A percentile compares a stretch with the other conserved stretches of the same genome.
Conservation (phyloP, 129 eudicot species). For the Lactuca sativa region DNA sequence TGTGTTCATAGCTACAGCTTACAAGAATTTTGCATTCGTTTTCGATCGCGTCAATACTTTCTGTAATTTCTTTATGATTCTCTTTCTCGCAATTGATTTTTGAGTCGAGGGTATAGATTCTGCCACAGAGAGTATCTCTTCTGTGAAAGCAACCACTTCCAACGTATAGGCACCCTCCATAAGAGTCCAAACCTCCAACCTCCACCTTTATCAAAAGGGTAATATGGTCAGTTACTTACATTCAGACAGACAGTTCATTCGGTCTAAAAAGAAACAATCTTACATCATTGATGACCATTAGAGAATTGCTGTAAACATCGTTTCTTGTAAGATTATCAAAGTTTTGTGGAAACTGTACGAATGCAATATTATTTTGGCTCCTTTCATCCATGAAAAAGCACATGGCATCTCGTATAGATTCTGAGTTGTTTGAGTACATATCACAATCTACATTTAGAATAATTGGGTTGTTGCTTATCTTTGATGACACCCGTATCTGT, state of each 20-base stretch:
- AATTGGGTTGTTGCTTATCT: slow-evolving; percentile 39
- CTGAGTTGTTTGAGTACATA: slow-evolving; percentile 46
- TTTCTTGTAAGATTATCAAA: slow-evolving; percentile 36
- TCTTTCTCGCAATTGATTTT: slow-evolving; percentile 16
- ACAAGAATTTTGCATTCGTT: slow-evolving; percentile 36
- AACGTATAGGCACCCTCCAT: slow-evolving; percentile 43
- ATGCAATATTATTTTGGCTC: slow-evolving; percentile 35
- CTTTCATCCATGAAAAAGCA: slow-evolving; percentile 49
- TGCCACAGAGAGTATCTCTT: slow-evolving; percentile 47
- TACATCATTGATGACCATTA: slow-evolving; percentile 28
- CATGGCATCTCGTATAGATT: slow-evolving; percentile 38
- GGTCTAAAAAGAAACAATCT: not conserved
- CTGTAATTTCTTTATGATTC: not conserved
- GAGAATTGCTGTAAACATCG: slow-evolving; percentile 30
- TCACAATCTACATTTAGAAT: slow-evolving; percentile 44
- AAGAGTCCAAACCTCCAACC: slow-evolving; percentile 34
- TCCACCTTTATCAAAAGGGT: slow-evolving; percentile 43
- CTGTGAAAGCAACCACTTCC: slow-evolving; percentile 59
- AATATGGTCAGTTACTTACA: slow-evolving; percentile 9
- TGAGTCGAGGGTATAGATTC: slow-evolving; percentile 19
- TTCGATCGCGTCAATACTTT: slow-evolving; percentile 28
- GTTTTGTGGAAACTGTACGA: slow-evolving; percentile 41
- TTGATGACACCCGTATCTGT: slow-evolving; percentile 51
- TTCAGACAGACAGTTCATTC: not conserved
- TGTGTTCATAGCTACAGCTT: slow-evolving; percentile 39